A percentile compares a stretch with the other conserved stretches of the same genome.
phyloP scores from a whole-genome alignment of 495 filamentous ascomycete genomes.

The Penicillium canariense region DNA sequence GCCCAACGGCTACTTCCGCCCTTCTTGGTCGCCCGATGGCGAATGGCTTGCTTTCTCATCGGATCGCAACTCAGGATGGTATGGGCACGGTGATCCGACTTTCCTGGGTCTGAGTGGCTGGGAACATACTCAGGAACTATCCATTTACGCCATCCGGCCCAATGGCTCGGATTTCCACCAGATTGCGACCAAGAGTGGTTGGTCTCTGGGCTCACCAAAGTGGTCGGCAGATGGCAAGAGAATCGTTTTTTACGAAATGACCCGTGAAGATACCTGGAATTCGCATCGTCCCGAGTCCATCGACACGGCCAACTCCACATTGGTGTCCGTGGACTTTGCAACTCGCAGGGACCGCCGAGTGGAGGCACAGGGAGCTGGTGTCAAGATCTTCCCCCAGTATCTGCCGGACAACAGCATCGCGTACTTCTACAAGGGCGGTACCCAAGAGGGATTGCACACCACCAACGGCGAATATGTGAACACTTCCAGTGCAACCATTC shows the following conservation, averaged over 20 bases:
- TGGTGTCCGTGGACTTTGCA: constrained; percentile 26
- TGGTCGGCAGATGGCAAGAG: constrained; percentile 31
- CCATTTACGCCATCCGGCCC: constrained; percentile 28
- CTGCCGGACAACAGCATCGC: constrained; percentile 19
- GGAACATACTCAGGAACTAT: constrained; percentile 34
- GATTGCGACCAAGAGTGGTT: constrained; percentile 12
- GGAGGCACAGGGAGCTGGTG: constrained; percentile 16
- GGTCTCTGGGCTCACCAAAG: constrained; percentile 26
- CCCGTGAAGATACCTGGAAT: constrained; percentile 25
- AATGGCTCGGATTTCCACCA: constrained; percentile 29
- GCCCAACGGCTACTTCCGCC: constrained; percentile 29
- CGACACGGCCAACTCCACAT: constrained; percentile 14
- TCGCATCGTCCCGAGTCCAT: constrained; percentile 27
- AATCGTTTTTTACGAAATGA: constrained; percentile 32
- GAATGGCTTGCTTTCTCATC: constrained; percentile 16
- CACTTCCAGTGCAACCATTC: constrained; percentile 12
- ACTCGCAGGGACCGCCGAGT: constrained; percentile 19
- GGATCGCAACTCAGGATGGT: constrained; percentile 19
- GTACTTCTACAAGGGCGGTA: constrained; percentile 26
- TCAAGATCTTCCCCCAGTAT: constrained; percentile 30
- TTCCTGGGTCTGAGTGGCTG: constrained; percentile 22
- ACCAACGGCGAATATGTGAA: constrained; percentile 19
- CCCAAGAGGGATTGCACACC: constrained; percentile 21
- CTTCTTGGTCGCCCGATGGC: constrained; percentile 16
- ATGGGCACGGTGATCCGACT: constrained; percentile 23